Conservation (phyloP, 139 green algal genomes). For the Pedinophyceae sp. region DNA sequence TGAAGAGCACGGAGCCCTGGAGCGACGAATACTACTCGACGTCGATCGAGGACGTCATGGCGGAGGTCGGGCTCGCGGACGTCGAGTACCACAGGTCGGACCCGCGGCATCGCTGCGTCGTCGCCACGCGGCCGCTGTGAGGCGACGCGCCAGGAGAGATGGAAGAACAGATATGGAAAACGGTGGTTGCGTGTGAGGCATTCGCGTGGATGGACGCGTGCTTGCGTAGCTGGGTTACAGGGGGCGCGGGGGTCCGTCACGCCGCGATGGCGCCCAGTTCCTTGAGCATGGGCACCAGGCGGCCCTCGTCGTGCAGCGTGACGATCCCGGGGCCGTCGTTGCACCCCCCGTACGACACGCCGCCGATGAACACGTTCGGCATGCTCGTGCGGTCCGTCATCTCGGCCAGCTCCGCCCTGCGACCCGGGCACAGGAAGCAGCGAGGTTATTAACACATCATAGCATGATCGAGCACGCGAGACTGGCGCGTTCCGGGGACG, state of each 20-base stretch:
- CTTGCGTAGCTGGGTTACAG: conserved; percentile 9
- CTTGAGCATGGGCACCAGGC: conserved; percentile 39
- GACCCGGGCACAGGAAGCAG: background rate
- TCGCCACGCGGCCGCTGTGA: background rate
- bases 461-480: conserved; percentile 1
- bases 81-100: background rate
- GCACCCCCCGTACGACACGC: too few relatives aligned
- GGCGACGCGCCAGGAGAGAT: background rate
- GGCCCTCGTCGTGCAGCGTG: conserved; percentile 33
- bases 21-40: conserved; percentile 52
- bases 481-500: background rate
- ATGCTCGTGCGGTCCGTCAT: conserved; percentile 28
- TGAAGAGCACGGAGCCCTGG: conserved; percentile 71
- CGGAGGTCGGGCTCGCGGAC: conserved; percentile 13
- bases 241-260: too few relatives aligned
- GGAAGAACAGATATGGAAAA: background rate
- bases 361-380: too few relatives aligned
- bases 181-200: too few relatives aligned
- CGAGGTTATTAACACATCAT: background rate
- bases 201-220: too few relatives aligned
- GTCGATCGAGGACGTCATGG: conserved; percentile 9
- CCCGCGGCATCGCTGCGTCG: background rate
- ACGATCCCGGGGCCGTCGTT: conserved; percentile 48
- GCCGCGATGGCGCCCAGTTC: too few relatives aligned
- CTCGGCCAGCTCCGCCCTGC: too few relatives aligned